phyloP scores from a whole-genome alignment of 805 yeast species.

The Jamesozyma gamospora region DNA sequence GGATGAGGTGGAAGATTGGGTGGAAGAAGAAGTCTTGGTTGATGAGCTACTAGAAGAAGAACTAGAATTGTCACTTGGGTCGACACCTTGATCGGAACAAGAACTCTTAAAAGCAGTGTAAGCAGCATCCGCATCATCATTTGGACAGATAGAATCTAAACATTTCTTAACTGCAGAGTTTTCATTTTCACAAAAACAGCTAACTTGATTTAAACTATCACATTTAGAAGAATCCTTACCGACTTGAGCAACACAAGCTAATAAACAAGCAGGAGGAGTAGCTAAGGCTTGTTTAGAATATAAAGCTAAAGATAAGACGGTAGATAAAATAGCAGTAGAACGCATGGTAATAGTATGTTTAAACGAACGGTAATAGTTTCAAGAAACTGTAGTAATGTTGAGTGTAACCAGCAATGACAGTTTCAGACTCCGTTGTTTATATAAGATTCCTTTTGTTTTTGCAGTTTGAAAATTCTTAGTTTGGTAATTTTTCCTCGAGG shows the following conservation, averaged over 20 bases:
- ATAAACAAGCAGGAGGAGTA: slow-evolving; percentile 84
- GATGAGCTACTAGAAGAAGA: slow-evolving; percentile 28
- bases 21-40: slow-evolving; percentile 23
- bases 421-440: too few species aligned
- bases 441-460: too few species aligned
- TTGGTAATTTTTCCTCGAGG: too few species aligned
- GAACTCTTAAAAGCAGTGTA: slow-evolving; percentile 43
- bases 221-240: slow-evolving; percentile 45
- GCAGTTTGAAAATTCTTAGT: too few species aligned
- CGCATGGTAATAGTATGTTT: slow-evolving; percentile 16
- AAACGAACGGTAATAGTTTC: too few species aligned
- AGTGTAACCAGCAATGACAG: too few species aligned
- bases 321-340: slow-evolving; percentile 19
- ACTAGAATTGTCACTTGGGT: slow-evolving; percentile 26
- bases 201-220: slow-evolving; percentile 48
- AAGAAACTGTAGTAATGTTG: too few species aligned
- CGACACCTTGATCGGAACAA: slow-evolving; percentile 41
- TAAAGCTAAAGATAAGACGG: slow-evolving; percentile 21
- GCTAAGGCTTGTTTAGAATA: slow-evolving; percentile 37
- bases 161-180: slow-evolving; percentile 47
- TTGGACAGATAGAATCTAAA: slow-evolving; percentile 60
- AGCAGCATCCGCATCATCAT: slow-evolving; percentile 50
- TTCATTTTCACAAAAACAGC: slow-evolving; percentile 59
- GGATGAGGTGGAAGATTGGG: slow-evolving; percentile 23
- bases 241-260: slow-evolving; percentile 78